These are phyloP conservation scores for Amborella trichopoda DNA, from an alignment of 164 flowering plant species.

Conservation along the genomic window DNA sequence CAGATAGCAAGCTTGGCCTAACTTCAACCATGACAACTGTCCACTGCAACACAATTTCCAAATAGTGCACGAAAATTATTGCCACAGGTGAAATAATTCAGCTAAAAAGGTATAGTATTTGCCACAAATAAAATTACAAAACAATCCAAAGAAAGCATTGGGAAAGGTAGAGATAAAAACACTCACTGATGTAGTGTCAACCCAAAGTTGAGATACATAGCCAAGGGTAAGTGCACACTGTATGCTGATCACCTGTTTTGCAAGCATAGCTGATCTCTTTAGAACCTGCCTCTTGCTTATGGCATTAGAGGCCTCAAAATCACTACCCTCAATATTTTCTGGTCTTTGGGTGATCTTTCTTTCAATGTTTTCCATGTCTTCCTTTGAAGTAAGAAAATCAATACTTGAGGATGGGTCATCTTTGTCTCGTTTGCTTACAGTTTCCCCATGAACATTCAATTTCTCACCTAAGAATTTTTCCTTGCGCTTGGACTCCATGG, in stretches of 20 bases:
- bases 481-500: no score
- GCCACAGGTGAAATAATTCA: no score
- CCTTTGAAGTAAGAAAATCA: constrained; percentile 21
- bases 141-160: background rate
- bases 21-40: constrained; percentile 56
- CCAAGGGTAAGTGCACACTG: constrained; percentile 63
- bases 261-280: constrained; percentile 55
- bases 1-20: constrained; percentile 70
- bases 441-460: no score
- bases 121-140: background rate
- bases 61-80: no score
- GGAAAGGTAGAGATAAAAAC: background rate
- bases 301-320: constrained; percentile 11
- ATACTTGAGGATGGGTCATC: constrained; percentile 16
- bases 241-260: constrained; percentile 80
- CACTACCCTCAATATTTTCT: constrained; percentile 7
- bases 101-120: background rate
- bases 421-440: no score
- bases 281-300: constrained; percentile 32
- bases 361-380: constrained; percentile 10
- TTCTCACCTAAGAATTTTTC: no score
- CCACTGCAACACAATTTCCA: constrained; percentile 36
- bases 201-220: constrained; percentile 81
- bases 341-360: background rate
- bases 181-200: constrained; percentile 60